Base-by-base conservation (phyloP, 345 rosid genomes). In the Syzygium jambos region DNA sequence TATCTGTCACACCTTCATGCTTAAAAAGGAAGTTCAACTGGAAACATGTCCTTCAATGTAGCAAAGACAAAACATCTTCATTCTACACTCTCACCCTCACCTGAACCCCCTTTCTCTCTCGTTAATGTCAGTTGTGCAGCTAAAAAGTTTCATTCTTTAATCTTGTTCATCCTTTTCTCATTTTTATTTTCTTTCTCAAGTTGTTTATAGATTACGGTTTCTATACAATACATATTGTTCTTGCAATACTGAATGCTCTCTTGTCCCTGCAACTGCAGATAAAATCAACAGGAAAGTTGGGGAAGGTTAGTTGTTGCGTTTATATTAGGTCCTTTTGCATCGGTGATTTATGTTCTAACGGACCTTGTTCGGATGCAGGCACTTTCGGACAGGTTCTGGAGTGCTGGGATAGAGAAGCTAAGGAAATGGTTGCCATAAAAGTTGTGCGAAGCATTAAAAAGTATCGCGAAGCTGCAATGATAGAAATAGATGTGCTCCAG, bases 321-420 rank as follows among this genome's bases (percentile, higher is more conserved):
- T 22, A 51, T 38, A 38, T 34, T 54, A 23, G 51, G n/a, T 84
- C 7, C 59, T 34, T 41, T 25, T 51, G 65, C 63, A 41, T 83
- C 38, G 19, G n/a, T 27, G 34, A 34, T 29, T 46, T 30, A 55
- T 73, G 51, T 53, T 53, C 52, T 85, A 38, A 68, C 34, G 41
- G 54, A 85, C 77, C 29, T 51, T 54, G 43, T 91, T 78, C 51
- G 77, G 51, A 84, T 88, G 87, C 94, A 95, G 97, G 97, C 49
- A 94, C 96, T 52, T 95, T 95, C 85, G 96, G 97, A 86, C 96
- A 93, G 94, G 97, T 95, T 85, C 88, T 95, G 91, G 96, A 95
- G 90, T 95, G 97, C 83, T 95, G 94, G 93, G 97, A 95, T 89
- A 92, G 95, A 88, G 97, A 94, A 89, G 89, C 90, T 30, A 91